These are phyloP conservation scores for Diaporthe destruens DNA, from an alignment of 2,329 filamentous ascomycete genomes.

Conservation along the genomic window DNA sequence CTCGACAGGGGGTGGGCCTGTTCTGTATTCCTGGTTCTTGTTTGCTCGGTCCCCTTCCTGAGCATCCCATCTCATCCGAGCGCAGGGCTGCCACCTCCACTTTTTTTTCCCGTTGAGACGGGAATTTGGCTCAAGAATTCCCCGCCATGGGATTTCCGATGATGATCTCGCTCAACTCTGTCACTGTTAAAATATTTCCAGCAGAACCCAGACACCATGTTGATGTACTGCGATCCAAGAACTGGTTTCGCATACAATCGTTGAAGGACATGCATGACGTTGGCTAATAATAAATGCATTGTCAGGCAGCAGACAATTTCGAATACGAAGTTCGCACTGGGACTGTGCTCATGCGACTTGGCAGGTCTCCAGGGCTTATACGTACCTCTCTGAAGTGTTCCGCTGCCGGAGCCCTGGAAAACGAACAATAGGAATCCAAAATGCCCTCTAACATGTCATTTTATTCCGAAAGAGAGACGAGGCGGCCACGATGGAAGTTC, in stretches of 20 bases:
- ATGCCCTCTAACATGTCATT: background rate
- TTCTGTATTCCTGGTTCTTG: background rate
- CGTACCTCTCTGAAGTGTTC: background rate
- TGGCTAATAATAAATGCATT: background rate
- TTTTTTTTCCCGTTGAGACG: background rate
- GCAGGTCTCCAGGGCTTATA: background rate
- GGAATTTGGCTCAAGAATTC: background rate
- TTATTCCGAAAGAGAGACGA: background rate
- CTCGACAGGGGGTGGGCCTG: conserved; percentile 9
- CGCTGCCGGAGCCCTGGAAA: background rate
- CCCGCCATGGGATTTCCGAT: background rate
- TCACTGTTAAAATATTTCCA: background rate
- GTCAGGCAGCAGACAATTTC: background rate
- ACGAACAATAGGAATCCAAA: no score
- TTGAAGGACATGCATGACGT: background rate
- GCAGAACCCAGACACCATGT: no score
- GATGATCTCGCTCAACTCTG: conserved; percentile 2
- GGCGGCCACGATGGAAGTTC: conserved; percentile 12
- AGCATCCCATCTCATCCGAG: background rate
- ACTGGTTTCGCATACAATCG: no score
- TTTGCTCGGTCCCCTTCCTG: background rate
- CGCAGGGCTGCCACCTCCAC: conserved; percentile 19
- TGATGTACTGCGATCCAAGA: background rate
- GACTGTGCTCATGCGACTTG: conserved; percentile 1
- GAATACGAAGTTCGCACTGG: background rate